A percentile compares a stretch with the other conserved stretches of the same genome.
These are phyloP conservation scores for Bacidia rubella DNA, from an alignment of 495 filamentous ascomycete species.

Conservation along the genomic window DNA sequence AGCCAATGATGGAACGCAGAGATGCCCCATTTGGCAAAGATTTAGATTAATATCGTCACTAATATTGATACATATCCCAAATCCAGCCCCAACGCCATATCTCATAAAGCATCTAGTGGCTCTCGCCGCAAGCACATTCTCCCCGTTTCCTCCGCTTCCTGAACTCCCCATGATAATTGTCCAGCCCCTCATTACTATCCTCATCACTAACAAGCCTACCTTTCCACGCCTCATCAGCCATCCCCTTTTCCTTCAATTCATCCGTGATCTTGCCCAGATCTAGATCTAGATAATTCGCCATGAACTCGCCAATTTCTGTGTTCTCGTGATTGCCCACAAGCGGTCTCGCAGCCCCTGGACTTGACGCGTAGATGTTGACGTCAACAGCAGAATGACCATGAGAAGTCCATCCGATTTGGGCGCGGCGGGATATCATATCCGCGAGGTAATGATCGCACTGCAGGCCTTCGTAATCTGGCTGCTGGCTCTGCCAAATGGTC, in stretches of 20 bases:
- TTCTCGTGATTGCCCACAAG: conserved; percentile 86
- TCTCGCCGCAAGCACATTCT: conserved; percentile 31
- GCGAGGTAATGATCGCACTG: conserved; percentile 51
- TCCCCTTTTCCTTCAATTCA: conserved; percentile 47
- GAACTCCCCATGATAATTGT: conserved; percentile 39
- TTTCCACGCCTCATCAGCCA: conserved; percentile 28
- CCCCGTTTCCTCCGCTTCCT: conserved; percentile 23
- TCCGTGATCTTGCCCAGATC: conserved; percentile 64
- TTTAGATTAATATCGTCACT: no score
- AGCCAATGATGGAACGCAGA: no score
- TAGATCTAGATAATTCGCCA: conserved; percentile 65
- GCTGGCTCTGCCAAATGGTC: conserved; percentile 30
- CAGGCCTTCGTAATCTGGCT: conserved; percentile 30
- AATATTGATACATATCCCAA: no score
- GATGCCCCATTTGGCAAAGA: no score
- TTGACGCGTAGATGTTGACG: conserved; percentile 78
- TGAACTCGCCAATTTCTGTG: conserved; percentile 74
- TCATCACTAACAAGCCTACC: conserved; percentile 28
- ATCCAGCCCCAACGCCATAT: not conserved
- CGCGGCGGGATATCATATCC: conserved; percentile 70
- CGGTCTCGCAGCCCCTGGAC: conserved; percentile 29
- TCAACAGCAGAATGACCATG: conserved; percentile 78
- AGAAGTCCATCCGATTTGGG: conserved; percentile 84
- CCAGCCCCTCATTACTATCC: conserved; percentile 27
- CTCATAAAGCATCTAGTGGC: conserved; percentile 2